Percentiles rank a stretch among this genome's conserved stretches.
Conservation (phyloP, 1,284 basidiomycete genomes). For the Cryptococcus sp. region DNA sequence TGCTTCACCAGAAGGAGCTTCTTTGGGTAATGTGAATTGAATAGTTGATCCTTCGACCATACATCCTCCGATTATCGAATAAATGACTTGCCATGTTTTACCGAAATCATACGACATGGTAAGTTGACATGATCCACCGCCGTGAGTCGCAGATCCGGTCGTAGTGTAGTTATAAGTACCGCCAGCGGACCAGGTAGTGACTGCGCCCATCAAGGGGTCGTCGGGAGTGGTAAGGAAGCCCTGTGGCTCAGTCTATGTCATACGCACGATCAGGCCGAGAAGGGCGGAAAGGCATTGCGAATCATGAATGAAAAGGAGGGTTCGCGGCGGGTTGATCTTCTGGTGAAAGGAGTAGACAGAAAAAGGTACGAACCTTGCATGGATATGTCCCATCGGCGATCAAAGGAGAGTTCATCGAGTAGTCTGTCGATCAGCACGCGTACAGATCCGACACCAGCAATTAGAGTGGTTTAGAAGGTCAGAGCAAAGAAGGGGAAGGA, state of each 20-base stretch:
- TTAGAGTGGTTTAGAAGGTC: no score
- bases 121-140: slow-evolving; percentile 49
- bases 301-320: background rate
- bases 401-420: slow-evolving; percentile 44
- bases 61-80: slow-evolving; percentile 46
- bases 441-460: background rate
- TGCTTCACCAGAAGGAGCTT: slow-evolving; percentile 44
- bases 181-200: slow-evolving; percentile 36
- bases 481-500: background rate
- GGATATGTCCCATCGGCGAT: slow-evolving; percentile 41
- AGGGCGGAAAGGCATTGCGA: background rate
- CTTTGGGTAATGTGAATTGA: slow-evolving; percentile 39
- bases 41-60: slow-evolving; percentile 28
- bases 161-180: slow-evolving; percentile 31
- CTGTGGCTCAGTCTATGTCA: slow-evolving; percentile 6
- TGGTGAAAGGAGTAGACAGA: no score
- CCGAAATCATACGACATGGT: slow-evolving; percentile 49
- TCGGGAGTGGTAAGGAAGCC: slow-evolving; percentile 40
- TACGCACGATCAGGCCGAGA: background rate
- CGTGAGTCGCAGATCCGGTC: slow-evolving; percentile 42
- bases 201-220: slow-evolving; percentile 29
- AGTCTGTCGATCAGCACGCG: slow-evolving; percentile 30
- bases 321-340: no score
- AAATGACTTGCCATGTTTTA: slow-evolving; percentile 47
- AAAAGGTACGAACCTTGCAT: slow-evolving; percentile 38